Conservation (phyloP, 2,329 filamentous ascomycete genomes). For the Fusarium sp. region DNA sequence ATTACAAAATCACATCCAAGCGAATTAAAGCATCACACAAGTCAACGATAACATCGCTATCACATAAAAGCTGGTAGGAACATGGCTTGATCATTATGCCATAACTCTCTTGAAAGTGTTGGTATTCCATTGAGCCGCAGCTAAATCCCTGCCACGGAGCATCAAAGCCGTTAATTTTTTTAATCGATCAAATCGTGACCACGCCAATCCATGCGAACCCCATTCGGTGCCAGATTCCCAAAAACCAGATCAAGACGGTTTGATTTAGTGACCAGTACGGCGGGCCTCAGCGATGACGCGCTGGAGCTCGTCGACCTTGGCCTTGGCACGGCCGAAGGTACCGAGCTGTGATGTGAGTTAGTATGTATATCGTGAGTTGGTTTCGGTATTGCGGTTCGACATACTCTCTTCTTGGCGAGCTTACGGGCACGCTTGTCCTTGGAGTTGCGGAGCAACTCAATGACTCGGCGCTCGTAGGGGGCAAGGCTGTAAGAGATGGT, state of each 20-base stretch:
- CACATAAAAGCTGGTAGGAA: constrained; percentile 2
- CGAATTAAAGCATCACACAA: background rate
- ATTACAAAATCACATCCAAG: background rate
- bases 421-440: constrained; percentile 99
- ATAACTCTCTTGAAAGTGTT: constrained; percentile 45
- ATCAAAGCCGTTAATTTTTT: constrained; percentile 48
- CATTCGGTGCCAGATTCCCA: constrained; percentile 44
- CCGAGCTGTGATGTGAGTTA: constrained; percentile 74
- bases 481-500: constrained; percentile 69
- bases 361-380: constrained; percentile 14
- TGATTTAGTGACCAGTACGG: constrained; percentile 69
- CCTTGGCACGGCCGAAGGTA: constrained; percentile 98
- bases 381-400: constrained; percentile 50
- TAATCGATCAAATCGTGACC: constrained; percentile 50
- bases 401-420: constrained; percentile 98
- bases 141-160: constrained; percentile 46
- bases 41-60: background rate
- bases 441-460: constrained; percentile 98
- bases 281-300: constrained; percentile 97
- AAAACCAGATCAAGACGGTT: constrained; percentile 48
- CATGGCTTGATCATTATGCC: constrained; percentile 40
- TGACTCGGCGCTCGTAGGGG: constrained; percentile 97
- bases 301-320: constrained; percentile 99
- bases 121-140: constrained; percentile 52
- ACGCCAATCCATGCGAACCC: constrained; percentile 52